Base-by-base conservation (phyloP, 805 yeast species). In the Saccharomyces mikatae region DNA sequence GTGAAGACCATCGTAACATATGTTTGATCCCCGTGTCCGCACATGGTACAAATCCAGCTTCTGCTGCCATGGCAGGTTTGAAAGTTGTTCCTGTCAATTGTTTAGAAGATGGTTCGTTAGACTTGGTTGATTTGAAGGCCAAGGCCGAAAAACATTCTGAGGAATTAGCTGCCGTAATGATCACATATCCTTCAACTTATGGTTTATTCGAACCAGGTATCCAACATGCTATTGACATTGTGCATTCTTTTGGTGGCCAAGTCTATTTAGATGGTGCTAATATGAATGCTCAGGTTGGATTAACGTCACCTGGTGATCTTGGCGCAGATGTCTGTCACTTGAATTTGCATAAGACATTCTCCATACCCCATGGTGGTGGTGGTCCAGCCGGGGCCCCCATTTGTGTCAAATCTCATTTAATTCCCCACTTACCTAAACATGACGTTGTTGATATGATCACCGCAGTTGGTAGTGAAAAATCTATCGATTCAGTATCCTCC, bases 321-420 rank as follows among this genome's bases (percentile, higher is more conserved):
- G 98, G 97, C 52, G 98, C 98, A 11, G 99, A 94, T 74, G 98
- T 94, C 46, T 94, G 99, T 71, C 99, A 94, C 67, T 80, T 94
- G 75, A 94, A 94, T 71, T 78, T 94, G 68, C 99, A 94, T 77
- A 94, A 94, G 75, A 94, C 99, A 0, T 94, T 94, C 77, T 90
- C 97, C 48, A 89, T 94, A 66, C 95, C 97, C 53, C 99, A 94
- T 67, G 99, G 99, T 67, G 99, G 99, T 68, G 99, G 99, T 69
- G 99, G 99, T 47, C 99, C 99, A 46, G 99, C 98, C 68, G 96
- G 90, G 65, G 99, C 97, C 21, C 98, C 98, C 51, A 94, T 94
- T 59, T 89, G 98, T 78, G 98, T 92, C 54, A 85, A 84, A 61
- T 74, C 78, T 50, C 96, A 89, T 71, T 76, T 94, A 63, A 80